Base-by-base conservation (phyloP, 306 rosid genomes). In the Benincasa hispida region DNA sequence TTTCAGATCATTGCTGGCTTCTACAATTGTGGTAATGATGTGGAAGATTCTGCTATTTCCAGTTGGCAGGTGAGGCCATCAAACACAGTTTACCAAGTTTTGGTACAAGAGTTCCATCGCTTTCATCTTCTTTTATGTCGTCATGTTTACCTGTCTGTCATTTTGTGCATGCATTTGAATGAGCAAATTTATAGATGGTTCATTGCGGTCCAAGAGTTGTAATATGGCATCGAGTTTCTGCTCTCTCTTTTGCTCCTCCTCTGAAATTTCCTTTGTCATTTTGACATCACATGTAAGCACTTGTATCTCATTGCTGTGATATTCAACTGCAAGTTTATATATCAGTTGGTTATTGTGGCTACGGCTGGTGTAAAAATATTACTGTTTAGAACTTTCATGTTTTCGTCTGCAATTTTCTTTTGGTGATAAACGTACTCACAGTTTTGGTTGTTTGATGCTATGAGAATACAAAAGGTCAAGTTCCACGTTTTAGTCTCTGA, bases 261-360 rank as follows among this genome's bases (percentile, higher is more conserved):
- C 27, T 76, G 24, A 28, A 27, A 25, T 72, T 72, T 50, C 25
- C 56, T n/a, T 72, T 47, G 55, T 27, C 76, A 47, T 72, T 69
- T 72, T 47, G 74, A 39, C 74, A 39, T 72, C 35, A 72, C 60
- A 75, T 72, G 76, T 47, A 72, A n/a, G 51, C 67, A 55, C 53
- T 55, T 56, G 39, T 19, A 32, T 39, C 66, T n/a, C 66, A 55
- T 74, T 74, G 78, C 61, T 21, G 63, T 53, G 62, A 21, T 53
- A 45, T 53, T 53, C 63, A 32, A 15, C 65, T 50, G 50, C 75
- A 45, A 50, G 59, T 27, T 72, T 50, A 72, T 48, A 75, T 48
- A 56, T 34, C 78, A 22, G 67, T 54, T 54, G 78, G 34, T 75
- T 75, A 55, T 37, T 75, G 51, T 55, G 78, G 62, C 48, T 32